Percentiles rank a stretch among this genome's conserved stretches.
phyloP scores from a whole-genome alignment of 768 basidiomycete genomes.

The Lactarius deliciosus region DNA sequence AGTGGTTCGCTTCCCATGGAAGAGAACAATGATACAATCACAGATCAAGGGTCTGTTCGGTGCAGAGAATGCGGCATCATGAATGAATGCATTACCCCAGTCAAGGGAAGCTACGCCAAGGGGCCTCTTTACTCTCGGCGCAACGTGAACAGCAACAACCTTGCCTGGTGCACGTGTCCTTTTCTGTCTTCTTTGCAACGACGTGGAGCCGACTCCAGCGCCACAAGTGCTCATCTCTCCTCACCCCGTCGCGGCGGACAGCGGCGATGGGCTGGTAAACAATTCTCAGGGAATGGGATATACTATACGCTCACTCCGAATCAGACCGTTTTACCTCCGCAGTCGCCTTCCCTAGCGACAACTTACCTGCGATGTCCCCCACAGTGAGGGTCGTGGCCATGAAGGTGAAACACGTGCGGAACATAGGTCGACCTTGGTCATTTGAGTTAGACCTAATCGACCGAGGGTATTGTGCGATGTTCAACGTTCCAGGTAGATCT shows the following conservation, averaged over 20 bases:
- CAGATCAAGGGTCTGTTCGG: too few relatives aligned
- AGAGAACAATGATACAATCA: too few relatives aligned
- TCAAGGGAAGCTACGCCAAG: too few relatives aligned
- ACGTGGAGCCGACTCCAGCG: conserved; percentile 36
- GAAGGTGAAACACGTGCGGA: conserved; percentile 43
- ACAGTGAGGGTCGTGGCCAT: conserved; percentile 7
- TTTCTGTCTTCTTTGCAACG: conserved; percentile 41
- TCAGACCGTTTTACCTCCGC: conserved; percentile 72
- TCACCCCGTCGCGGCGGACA: conserved; percentile 36
- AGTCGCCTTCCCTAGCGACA: conserved; percentile 67
- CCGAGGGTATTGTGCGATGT: conserved; percentile 59
- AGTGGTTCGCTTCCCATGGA: too few relatives aligned
- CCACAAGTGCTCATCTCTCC: conserved; percentile 48
- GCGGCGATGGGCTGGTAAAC: conserved; percentile 27
- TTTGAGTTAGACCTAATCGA: conserved; percentile 77
- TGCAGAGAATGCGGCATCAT: too few relatives aligned
- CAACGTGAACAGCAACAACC: too few relatives aligned
- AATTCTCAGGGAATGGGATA: conserved; percentile 37
- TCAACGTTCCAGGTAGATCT: conserved; percentile 76
- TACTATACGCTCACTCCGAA: conserved; percentile 43
- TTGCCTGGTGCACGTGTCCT: too few relatives aligned
- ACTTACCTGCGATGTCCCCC: conserved; percentile 69
- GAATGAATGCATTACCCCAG: too few relatives aligned
- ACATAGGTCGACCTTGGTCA: conserved; percentile 65
- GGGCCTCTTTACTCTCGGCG: too few relatives aligned